These are phyloP conservation scores for Coniochaeta sp. DNA, from an alignment of 2,329 filamentous ascomycete genomes.

Conservation along the genomic window DNA sequence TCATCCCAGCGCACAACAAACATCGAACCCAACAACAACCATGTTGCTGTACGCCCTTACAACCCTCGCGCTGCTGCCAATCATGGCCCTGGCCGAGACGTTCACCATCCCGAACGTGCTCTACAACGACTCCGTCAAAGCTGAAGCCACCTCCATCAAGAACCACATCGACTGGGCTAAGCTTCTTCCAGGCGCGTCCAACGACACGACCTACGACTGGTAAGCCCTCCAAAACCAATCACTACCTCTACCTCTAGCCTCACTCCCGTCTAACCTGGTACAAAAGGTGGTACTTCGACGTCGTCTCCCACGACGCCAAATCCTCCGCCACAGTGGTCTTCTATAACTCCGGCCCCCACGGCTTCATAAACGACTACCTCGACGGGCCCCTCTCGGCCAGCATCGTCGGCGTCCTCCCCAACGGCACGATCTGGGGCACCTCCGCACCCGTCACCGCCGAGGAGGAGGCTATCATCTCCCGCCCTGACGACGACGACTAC, in stretches of 20 bases:
- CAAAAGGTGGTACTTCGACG: slow-evolving; percentile 10
- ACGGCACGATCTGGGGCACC: slow-evolving; percentile 6
- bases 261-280: neutral
- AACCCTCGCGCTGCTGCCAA: neutral
- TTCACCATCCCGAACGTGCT: neutral
- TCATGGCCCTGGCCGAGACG: neutral
- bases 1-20: no score
- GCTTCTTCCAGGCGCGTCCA: slow-evolving; percentile 3
- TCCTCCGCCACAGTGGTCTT: slow-evolving; percentile 7
- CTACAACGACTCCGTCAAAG: neutral
- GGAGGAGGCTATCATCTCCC: neutral
- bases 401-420: slow-evolving; percentile 6
- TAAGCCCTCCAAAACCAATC: neutral
- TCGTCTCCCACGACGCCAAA: slow-evolving; percentile 4
- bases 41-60: neutral
- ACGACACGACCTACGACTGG: slow-evolving; percentile 8
- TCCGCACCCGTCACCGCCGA: neutral
- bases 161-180: slow-evolving; percentile 5
- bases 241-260: no score
- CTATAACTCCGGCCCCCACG: slow-evolving; percentile 9
- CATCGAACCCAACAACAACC: neutral
- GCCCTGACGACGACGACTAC: neutral
- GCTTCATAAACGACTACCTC: slow-evolving; percentile 3
- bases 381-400: slow-evolving; percentile 1
- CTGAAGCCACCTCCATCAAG: slow-evolving; percentile 1